Evolutionary conservation across 805 yeast species (phyloP), one percentile per base, ranked within the genome.

Genomic region (Suhomyces canberraensis): DNA sequence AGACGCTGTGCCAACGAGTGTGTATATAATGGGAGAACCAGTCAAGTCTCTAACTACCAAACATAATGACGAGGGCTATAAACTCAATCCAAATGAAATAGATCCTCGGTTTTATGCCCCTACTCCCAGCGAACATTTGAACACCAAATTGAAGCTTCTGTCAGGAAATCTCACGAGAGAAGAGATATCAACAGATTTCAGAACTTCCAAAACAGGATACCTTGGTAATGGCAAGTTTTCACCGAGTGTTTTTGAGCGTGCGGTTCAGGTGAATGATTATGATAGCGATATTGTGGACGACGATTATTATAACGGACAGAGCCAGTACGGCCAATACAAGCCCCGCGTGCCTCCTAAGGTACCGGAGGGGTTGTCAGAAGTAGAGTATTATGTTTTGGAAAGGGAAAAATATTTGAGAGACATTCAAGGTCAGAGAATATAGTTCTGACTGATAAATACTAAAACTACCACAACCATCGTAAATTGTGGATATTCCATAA

Each of bases 31-130:
- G 53, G 69, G 60, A 35, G 38, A 61, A 37, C 65, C 51, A 25
- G 64, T 63, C 15, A 50, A 56, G 40, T 54, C 68, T 6, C 49
- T 66, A 31, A 51, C 63, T 1, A 45, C 49, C 3, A 28, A 43
- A 3, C 39, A 42, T 16, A 40, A 47, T n/a, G 42, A 49, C 32
- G 54, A 50, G 13, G 52, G 60, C 13, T 57, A 54, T 24, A 88
- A 73, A 31, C 89, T 90, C 54, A 93, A 90, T 0, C 98, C 98
- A 29, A 90, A 70, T 51, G 90, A 95, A 34, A 90, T 73, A 41
- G 85, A 73, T 37, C 79, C 83, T 56, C 90, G 84, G 33, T 96
- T 54, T 41, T 60, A 69, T 41, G 77, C 78, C 0, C 78, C 78
- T 3, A 63, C 74, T 0, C 77, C 78, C 2, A 59, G 63, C 30